phyloP scores from a whole-genome alignment of 768 basidiomycete genomes.

The Lactifluus piperatus region DNA sequence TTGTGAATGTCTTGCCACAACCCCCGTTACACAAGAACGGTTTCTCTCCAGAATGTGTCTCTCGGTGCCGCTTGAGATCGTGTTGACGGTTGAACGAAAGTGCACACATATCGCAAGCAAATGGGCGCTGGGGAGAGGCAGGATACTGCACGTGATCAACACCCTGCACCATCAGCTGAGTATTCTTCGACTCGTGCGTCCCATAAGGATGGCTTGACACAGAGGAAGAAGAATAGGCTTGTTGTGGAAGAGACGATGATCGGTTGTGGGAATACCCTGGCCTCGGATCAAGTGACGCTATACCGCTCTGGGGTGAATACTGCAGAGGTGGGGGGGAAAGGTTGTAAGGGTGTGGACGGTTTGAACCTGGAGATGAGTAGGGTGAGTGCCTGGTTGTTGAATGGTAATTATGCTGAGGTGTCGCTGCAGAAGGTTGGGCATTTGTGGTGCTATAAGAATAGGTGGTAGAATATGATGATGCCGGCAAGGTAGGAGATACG shows the following conservation, averaged over 20 bases:
- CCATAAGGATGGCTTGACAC: constrained; percentile 7
- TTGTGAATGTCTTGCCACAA: constrained; percentile 80
- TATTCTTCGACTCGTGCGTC: constrained; percentile 16
- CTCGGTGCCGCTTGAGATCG: constrained; percentile 75
- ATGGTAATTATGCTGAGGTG: constrained; percentile 8
- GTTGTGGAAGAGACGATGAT: constrained; percentile 14
- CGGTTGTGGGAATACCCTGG: constrained; percentile 12
- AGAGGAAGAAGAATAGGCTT: neutral
- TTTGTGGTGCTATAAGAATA: constrained; percentile 8
- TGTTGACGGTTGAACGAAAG: constrained; percentile 82
- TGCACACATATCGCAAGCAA: constrained; percentile 48
- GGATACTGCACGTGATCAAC: constrained; percentile 28
- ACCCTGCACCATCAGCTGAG: constrained; percentile 20
- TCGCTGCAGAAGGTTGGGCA: constrained; percentile 3
- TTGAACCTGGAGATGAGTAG: neutral
- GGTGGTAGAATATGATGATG: neutral
- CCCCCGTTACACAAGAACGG: constrained; percentile 77
- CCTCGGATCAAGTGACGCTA: constrained; percentile 5
- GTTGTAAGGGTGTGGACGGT: neutral
- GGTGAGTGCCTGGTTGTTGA: constrained; percentile 9
- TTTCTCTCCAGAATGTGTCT: constrained; percentile 81
- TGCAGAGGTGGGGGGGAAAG: constrained; percentile 1
- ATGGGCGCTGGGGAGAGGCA: constrained; percentile 32
- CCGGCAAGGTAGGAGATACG: constrained; percentile 1
- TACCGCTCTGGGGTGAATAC: constrained; percentile 12